phyloP scores from a whole-genome alignment of 2,329 filamentous ascomycete species.

The Stenocarpella maydis region DNA sequence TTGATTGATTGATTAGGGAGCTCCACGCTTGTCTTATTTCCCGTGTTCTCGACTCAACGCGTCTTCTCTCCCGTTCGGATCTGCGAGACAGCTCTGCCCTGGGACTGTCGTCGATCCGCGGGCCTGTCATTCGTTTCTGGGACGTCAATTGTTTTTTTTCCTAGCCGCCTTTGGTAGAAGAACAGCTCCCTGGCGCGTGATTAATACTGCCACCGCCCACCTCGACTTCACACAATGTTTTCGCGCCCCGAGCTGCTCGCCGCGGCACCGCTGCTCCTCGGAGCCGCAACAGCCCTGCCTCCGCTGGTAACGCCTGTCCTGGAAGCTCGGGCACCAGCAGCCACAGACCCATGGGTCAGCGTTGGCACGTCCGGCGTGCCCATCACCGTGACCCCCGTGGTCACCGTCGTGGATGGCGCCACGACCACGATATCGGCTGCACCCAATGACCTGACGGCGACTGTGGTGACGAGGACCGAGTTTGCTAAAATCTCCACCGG shows the following conservation, averaged over 20 bases:
- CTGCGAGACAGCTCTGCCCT: neutral
- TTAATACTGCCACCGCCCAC: neutral
- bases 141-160: neutral
- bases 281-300: conserved; percentile 23
- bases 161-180: neutral
- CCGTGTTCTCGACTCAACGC: neutral
- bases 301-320: conserved; percentile 25
- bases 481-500: conserved; percentile 44
- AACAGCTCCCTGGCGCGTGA: neutral
- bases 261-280: conserved; percentile 23
- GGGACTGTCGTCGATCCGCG: neutral
- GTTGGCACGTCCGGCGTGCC: conserved; percentile 57
- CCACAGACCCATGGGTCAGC: conserved; percentile 59
- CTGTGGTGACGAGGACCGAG: conserved; percentile 46
- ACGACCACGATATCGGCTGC: conserved; percentile 49
- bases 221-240: conserved; percentile 6
- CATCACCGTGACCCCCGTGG: conserved; percentile 58
- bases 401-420: conserved; percentile 53
- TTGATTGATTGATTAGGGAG: conserved; percentile 24
- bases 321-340: conserved; percentile 18
- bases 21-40: neutral
- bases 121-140: conserved; percentile 20
- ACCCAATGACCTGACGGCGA: conserved; percentile 52
- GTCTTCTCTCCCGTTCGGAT: neutral
- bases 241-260: conserved; percentile 27